These are phyloP conservation scores for Chlamydomonas sp. DNA, from an alignment of 139 green algal genomes.

Conservation along the genomic window DNA sequence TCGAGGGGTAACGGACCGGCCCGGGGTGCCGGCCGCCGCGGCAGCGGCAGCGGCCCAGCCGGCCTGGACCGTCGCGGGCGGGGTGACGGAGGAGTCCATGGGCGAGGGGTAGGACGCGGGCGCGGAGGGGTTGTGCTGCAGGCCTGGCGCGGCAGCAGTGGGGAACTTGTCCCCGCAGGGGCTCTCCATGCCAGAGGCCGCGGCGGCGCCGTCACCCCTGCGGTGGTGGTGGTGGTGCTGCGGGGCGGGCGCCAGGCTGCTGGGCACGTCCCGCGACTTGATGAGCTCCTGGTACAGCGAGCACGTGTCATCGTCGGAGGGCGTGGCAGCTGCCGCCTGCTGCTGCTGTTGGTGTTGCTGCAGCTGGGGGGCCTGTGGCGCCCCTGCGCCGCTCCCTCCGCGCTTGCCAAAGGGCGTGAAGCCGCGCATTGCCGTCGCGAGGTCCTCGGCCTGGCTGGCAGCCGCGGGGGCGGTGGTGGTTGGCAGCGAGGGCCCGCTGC, in stretches of 20 bases:
- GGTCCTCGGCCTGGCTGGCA: not conserved
- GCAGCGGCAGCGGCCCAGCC: too few relatives aligned
- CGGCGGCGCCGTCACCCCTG: too few relatives aligned
- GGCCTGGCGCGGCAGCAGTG: too few relatives aligned
- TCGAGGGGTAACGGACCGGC: too few relatives aligned
- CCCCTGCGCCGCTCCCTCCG: not conserved
- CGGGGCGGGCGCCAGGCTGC: not conserved
- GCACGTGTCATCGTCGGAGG: constrained; percentile 42
- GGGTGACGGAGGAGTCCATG: too few relatives aligned
- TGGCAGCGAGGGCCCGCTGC: not conserved
- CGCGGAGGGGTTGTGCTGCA: too few relatives aligned
- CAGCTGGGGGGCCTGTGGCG: not conserved
- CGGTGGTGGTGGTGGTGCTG: not conserved
- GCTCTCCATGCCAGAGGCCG: too few relatives aligned
- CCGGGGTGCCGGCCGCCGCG: too few relatives aligned
- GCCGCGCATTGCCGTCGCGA: not conserved
- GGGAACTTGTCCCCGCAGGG: too few relatives aligned
- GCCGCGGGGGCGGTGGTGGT: not conserved
- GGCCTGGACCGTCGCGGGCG: too few relatives aligned
- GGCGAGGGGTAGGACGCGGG: too few relatives aligned
- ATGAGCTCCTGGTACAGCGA: constrained; percentile 52
- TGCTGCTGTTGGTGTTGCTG: constrained; percentile 2
- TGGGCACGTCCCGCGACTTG: constrained; percentile 21
- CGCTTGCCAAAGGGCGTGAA: constrained; percentile 1
- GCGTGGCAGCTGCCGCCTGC: not conserved